Evolutionary conservation across 2,329 filamentous ascomycete species (phyloP), one percentile per base, ranked within the genome.

Genomic region (Aspergillus fructus): DNA sequence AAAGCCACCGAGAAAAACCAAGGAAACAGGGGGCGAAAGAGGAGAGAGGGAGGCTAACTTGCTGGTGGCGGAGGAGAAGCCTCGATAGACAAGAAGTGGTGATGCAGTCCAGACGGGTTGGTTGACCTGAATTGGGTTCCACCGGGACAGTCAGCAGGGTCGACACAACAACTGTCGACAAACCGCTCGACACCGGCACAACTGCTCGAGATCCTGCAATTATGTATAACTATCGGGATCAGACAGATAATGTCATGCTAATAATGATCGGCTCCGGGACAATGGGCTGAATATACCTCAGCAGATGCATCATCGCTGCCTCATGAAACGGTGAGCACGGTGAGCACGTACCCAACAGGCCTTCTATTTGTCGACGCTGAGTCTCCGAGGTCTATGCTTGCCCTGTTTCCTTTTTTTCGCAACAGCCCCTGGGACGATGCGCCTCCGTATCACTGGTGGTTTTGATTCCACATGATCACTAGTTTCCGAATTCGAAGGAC

Each of bases 101-200:
- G 53, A 55, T 27, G 53, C 34, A 30, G 51, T 34, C 19, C 8
- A 52, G 42, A 24, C 30, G 34, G 49, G 48, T 37, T 41, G 37
- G 30, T 46, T 24, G 39, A 33, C 37, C 27, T 30, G 48, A 13
- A 19, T n/a, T 30, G 40, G 45, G 46, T 41, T 54, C 55, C 55
- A 58, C 55, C 53, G 46, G 23, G 33, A 58, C 50, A 53, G 55
- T 54, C 55, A 58, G 55, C 55, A 49, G 33, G 27, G 27, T 9
- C 8, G 27, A 4, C 27, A 11, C 27, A 40, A 19, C 34, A 34
- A 37, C 27, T 19, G 15, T 42, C 49, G 21, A 51, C 45, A 48
- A 19, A 55, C 45, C 37, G 3, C 12, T 43, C 41, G 19, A 43
- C 17, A 4, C 24, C 12, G 13, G 34, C 34, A 30, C 34, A 37